Base-by-base conservation (phyloP, 2,329 filamentous ascomycete genomes). In the Fulvia fulva region DNA sequence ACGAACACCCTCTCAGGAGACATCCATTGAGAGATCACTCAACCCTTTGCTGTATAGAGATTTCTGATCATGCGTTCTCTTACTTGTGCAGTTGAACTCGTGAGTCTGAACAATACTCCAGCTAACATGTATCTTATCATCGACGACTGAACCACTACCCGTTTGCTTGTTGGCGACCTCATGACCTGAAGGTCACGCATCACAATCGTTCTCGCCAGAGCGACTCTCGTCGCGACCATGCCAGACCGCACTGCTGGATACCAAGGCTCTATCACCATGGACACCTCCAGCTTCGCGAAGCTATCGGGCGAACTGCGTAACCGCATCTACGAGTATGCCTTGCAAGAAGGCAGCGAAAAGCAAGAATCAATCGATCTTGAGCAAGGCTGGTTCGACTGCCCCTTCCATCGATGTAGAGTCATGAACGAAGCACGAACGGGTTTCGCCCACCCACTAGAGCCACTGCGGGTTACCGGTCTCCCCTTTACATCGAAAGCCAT, bases 401-500 rank as follows among this genome's bases (percentile, higher is more conserved):
- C 57, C 11, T 59, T 59, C 32, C 47, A 55, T 26, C 46, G 53
- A 5, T 25, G 25, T 43, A 57, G 53, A 30, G 30, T 57, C 49
- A 50, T 56, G 53, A 51, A 53, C 26, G 43, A 50, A 28, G 43
- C 53, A 8, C 53, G 49, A 1, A 53, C 53, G 19, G 46, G 50
- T 16, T 53, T 46, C 14, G 50, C 37, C 9, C 34, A 53, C 25
- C 8, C 51, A 16, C 26, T 56, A 16, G 49, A 53, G 14, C 32
- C 56, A 21, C 54, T 64, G 9, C 49, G 37, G 5, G 26, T 63
- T 1, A 58, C 45, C 7, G 63, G 61, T 5, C 53, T 66, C 2
- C 58, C 64, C 5, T 41, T 58, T 21, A 57, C 55, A 11, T 63
- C 58, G 34, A 60, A 49, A 50, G 53, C 57, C 28, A 57, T 66